Percentiles rank a stretch among this genome's conserved stretches.
These are phyloP conservation scores for Phoma herbarum DNA, from an alignment of 2,329 filamentous ascomycete genomes.

Conservation along the genomic window DNA sequence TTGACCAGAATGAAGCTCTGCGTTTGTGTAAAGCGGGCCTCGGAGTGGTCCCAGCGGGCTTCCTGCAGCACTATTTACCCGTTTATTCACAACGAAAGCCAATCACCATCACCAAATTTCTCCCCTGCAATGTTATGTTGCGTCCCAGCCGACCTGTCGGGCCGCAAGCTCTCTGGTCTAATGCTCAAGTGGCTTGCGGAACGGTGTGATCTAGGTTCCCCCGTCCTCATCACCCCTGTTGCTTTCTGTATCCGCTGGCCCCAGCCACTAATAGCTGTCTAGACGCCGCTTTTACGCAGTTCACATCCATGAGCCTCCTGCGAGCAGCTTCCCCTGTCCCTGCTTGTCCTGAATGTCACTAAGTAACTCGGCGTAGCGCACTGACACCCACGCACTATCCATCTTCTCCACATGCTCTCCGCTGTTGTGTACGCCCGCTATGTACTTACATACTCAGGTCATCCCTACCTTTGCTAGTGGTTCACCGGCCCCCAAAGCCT, in stretches of 20 bases:
- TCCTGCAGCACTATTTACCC: conserved; percentile 46
- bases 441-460: conserved; percentile 45
- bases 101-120: conserved; percentile 31
- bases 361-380: conserved; percentile 38
- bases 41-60: conserved; percentile 26
- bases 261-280: conserved; percentile 38
- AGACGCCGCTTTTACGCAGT: conserved; percentile 27
- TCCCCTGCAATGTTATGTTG: conserved; percentile 46
- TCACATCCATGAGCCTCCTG: conserved; percentile 26
- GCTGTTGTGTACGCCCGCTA: conserved; percentile 40
- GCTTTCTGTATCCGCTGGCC: conserved; percentile 23
- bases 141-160: conserved; percentile 42
- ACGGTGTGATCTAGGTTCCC: conserved; percentile 33
- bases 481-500: conserved; percentile 38
- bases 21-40: conserved; percentile 22
- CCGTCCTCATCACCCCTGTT: conserved; percentile 29
- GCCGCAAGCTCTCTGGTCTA: conserved; percentile 31
- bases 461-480: conserved; percentile 45
- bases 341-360: conserved; percentile 37
- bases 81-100: conserved; percentile 39
- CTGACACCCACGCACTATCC: conserved; percentile 48
- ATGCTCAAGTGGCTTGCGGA: conserved; percentile 37
- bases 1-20: conserved; percentile 35
- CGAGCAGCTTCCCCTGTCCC: conserved; percentile 40
- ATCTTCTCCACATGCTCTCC: conserved; percentile 50